Base-by-base conservation (phyloP, 495 filamentous ascomycete genomes). In the Rostrohypoxylon terebratum region DNA sequence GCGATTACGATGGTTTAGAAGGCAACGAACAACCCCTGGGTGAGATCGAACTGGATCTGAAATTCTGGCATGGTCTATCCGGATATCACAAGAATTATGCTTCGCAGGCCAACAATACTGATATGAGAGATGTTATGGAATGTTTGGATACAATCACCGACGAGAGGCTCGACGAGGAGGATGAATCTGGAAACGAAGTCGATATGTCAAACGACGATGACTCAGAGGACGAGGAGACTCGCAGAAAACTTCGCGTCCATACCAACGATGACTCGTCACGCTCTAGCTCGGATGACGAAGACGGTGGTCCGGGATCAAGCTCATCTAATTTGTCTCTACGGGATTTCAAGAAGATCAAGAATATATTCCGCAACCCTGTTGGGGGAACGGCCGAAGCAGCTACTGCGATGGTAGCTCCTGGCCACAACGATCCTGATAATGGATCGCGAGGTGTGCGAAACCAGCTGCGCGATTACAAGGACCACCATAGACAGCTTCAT, bases 91-190 rank as follows among this genome's bases (percentile, higher is more conserved):
- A 83, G 63, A 75, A 68, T 28, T 84, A 85, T 61, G 86, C 87
- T 2, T 65, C 75, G 21, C 78, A 81, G 25, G 80, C 78, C 34
- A 84, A 82, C 50, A 85, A 85, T 58, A 53, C 62, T 4, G 82
- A 89, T 44, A 68, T 91, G 44, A 78, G 79, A 20, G 83, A 87
- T 42, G 84, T 91, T 0, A 86, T 90, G 80, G 88, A 92, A 73
- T 88, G 90, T 9, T 79, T 91, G 45, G 86, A 89, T 45, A 86
- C 84, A 3, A 85, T 86, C n/a, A 81, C 83, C 33, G 89, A 91
- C 44, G 82, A 83, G 78, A 85, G 79, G 33, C 80, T 83, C 42
- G 72, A 73, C 0, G 79, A 81, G 7, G 77, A 79, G 21, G 73
- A 78, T 9, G 80, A 78, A 7, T 38, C 78, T 36, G 81, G 80